These are phyloP conservation scores for Acorus calamus DNA, from an alignment of 106 monocot species.

Conservation along the genomic window DNA sequence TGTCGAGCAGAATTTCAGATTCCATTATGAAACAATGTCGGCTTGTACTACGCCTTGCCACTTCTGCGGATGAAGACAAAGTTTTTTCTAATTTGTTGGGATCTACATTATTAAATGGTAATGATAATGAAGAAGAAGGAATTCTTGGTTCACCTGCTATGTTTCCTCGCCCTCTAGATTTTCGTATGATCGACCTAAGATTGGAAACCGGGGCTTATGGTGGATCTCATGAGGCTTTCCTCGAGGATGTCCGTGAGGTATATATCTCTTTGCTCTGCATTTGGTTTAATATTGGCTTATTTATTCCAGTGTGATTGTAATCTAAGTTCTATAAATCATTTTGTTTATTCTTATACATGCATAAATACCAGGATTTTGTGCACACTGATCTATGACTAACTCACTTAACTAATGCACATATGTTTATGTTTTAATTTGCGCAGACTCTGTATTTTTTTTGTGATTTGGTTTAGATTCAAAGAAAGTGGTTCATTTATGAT, in stretches of 20 bases:
- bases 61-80: conserved; percentile 71
- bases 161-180: conserved; percentile 91
- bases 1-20: conserved; percentile 38
- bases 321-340: too few species aligned
- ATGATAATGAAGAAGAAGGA: conserved; percentile 86
- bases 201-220: conserved; percentile 68
- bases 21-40: conserved; percentile 85
- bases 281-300: background rate
- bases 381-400: too few species aligned
- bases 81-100: conserved; percentile 86
- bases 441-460: too few species aligned
- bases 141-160: conserved; percentile 85
- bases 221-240: conserved; percentile 74
- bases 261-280: conserved; percentile 4
- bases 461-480: too few species aligned
- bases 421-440: too few species aligned
- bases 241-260: conserved; percentile 88
- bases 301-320: background rate
- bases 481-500: too few species aligned
- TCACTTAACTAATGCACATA: too few species aligned
- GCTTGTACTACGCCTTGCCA: conserved; percentile 49
- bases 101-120: conserved; percentile 41
- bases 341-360: too few species aligned
- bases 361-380: too few species aligned
- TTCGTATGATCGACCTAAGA: conserved; percentile 86